Evolutionary conservation across 345 rosid genomes (phyloP), one percentile per base, ranked within the genome.

Genomic region (Erucastrum elatum): DNA sequence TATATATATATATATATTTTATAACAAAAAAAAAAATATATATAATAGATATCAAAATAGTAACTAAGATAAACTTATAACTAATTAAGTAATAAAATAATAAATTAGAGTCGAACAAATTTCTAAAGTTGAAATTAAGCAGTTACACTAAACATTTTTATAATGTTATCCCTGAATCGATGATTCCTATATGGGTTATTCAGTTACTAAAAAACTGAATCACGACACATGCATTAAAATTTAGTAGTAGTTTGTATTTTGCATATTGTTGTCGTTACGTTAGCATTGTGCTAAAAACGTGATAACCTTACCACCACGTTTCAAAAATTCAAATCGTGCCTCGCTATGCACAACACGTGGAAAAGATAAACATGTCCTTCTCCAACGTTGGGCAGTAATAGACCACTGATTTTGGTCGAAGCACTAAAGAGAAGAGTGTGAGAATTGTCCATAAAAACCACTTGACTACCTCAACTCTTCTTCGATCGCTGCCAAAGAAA

Each of bases 311-410:
- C 69, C 69, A 13, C 35, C 29, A 65, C 69, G 30, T n/a, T 65
- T 9, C 53, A 29, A 12, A 12, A 2, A 0, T 56, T n/a, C 31
- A 5, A 26, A 44, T 34, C 8, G 15, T 63, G 16, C 7, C 11
- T 35, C 30, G 26, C 75, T 41, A 70, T 64, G 75, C 56, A 13
- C 4, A 62, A 63, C 71, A 70, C 59, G 80, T 77, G 75, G 25
- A 70, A n/a, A 76, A 10, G 56, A 70, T 51, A 70, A 77, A 2
- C 46, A 51, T 17, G 63, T 70, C 46, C 46, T 70, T 69, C 12
- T 53, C 64, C 33, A 64, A 33, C 74, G 51, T 11, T 31, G 29
- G 25, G 26, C 16, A 62, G 53, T 25, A 26, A 37, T 37, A 71
- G 70, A 67, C 71, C 66, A 51, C 31, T 16, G 13, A 13, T 64